phyloP scores from a whole-genome alignment of 257 asterid genomes.

The Coffea eugenioides region DNA sequence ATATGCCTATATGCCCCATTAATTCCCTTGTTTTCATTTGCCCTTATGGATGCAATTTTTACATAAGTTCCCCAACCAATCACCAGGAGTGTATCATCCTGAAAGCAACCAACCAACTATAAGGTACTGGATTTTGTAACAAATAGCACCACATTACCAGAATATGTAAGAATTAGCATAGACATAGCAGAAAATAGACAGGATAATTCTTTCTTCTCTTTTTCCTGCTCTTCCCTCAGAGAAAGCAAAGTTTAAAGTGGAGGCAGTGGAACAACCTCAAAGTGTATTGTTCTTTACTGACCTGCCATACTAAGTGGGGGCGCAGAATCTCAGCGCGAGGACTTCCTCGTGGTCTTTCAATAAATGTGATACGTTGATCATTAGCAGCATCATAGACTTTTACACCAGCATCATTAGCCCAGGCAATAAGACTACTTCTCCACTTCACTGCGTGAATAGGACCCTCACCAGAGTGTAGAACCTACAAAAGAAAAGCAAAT shows the following conservation, averaged over 20 bases:
- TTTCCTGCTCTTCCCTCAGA: neutral
- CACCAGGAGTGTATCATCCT: slow-evolving; percentile 89
- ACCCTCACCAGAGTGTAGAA: slow-evolving; percentile 98
- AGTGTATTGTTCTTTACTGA: slow-evolving; percentile 26
- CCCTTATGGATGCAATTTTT: slow-evolving; percentile 77
- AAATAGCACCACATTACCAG: neutral
- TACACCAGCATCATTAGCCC: slow-evolving; percentile 98
- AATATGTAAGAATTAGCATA: neutral
- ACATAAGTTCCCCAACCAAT: slow-evolving; percentile 98
- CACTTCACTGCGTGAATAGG: slow-evolving; percentile 96
- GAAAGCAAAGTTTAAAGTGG: neutral
- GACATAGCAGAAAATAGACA: neutral
- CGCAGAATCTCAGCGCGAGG: slow-evolving; percentile 93
- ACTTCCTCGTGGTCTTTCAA: slow-evolving; percentile 93
- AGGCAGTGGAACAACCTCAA: neutral
- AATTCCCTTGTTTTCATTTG: slow-evolving; percentile 54
- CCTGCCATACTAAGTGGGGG: slow-evolving; percentile 99
- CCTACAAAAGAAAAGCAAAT: slow-evolving; percentile 42
- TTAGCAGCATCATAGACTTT: slow-evolving; percentile 96
- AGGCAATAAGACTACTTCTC: slow-evolving; percentile 89
- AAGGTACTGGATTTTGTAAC: slow-evolving; percentile 18
- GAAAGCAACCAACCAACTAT: slow-evolving; percentile 35
- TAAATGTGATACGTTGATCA: slow-evolving; percentile 86
- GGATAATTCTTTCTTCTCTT: neutral
- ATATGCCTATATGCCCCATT: slow-evolving; percentile 65